Conservation (phyloP, 495 filamentous ascomycete genomes). For the Aspergillus asperescens region DNA sequence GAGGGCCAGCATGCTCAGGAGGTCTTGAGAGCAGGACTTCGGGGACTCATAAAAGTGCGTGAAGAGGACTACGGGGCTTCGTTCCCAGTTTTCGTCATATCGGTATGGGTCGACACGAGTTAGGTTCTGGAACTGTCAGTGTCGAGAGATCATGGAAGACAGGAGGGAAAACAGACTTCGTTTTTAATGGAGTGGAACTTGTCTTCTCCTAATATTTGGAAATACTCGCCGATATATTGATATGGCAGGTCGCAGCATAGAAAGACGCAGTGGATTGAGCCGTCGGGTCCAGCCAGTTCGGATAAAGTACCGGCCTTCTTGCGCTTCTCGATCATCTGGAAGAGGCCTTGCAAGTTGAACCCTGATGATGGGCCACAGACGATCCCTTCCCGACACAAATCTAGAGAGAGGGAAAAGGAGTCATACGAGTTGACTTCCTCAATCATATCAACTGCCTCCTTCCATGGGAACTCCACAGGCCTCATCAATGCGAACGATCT, state of each 20-base stretch:
- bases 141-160: slow-evolving; percentile 8
- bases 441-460: slow-evolving; percentile 45
- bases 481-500: slow-evolving; percentile 48
- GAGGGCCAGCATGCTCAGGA: slow-evolving; percentile 23
- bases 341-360: slow-evolving; percentile 50
- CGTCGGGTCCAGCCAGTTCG: slow-evolving; percentile 41
- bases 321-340: slow-evolving; percentile 45
- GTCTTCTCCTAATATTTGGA: slow-evolving; percentile 45
- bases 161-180: slow-evolving; percentile 31
- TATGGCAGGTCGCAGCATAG: slow-evolving; percentile 59
- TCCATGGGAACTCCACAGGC: slow-evolving; percentile 55
- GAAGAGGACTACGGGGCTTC: slow-evolving; percentile 35
- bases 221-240: slow-evolving; percentile 58
- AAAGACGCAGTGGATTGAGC: slow-evolving; percentile 53
- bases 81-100: slow-evolving; percentile 52
- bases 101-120: slow-evolving; percentile 48
- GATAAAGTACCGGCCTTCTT: slow-evolving; percentile 41
- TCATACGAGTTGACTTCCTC: slow-evolving; percentile 50
- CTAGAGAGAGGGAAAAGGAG: slow-evolving; percentile 50
- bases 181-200: slow-evolving; percentile 55
- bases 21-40: slow-evolving; percentile 21
- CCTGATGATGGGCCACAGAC: slow-evolving; percentile 58
- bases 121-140: slow-evolving; percentile 29
- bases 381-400: slow-evolving; percentile 52
- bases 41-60: slow-evolving; percentile 31